A percentile compares a stretch with the other conserved stretches of the same genome.
phyloP scores from a whole-genome alignment of 345 rosid species.

The Arabidopsis arenosa region DNA sequence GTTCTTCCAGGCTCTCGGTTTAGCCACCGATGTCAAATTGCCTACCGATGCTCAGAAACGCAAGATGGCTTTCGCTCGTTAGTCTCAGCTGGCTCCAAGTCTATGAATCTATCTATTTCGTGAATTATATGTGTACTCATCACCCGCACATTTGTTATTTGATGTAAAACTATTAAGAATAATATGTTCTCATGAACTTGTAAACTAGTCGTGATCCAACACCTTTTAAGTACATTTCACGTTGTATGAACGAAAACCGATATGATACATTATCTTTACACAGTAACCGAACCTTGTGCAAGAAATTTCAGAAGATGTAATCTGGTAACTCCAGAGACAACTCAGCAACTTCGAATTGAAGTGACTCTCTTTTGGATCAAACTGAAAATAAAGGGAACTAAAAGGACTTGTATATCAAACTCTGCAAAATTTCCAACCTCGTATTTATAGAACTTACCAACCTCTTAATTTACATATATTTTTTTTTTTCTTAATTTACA shows the following conservation, averaged over 20 bases:
- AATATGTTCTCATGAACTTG: constrained; percentile 5
- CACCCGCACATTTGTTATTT: not conserved
- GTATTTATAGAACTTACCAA: not conserved
- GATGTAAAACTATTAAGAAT: constrained; percentile 2
- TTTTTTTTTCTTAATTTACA: not conserved
- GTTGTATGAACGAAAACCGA: constrained; percentile 3
- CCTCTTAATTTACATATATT: not conserved
- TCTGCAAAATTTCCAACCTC: not conserved
- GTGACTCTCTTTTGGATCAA: constrained; percentile 64
- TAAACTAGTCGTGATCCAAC: constrained; percentile 11
- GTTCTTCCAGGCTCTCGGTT: constrained; percentile 64
- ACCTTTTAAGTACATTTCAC: not conserved
- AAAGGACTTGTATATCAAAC: not conserved
- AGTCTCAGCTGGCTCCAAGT: not conserved
- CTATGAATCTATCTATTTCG: not conserved
- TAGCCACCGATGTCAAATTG: constrained; percentile 77
- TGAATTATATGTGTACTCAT: not conserved
- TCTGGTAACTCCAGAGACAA: constrained; percentile 66
- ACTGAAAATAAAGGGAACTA: constrained; percentile 39
- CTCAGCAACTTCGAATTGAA: constrained; percentile 64
- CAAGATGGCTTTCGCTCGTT: constrained; percentile 51
- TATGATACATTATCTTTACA: constrained; percentile 6
- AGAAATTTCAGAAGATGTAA: constrained; percentile 57
- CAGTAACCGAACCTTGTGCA: constrained; percentile 13
- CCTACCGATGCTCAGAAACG: constrained; percentile 64